These are phyloP conservation scores for Talaromyces sp. DNA, from an alignment of 2,329 filamentous ascomycete species.

Conservation along the genomic window DNA sequence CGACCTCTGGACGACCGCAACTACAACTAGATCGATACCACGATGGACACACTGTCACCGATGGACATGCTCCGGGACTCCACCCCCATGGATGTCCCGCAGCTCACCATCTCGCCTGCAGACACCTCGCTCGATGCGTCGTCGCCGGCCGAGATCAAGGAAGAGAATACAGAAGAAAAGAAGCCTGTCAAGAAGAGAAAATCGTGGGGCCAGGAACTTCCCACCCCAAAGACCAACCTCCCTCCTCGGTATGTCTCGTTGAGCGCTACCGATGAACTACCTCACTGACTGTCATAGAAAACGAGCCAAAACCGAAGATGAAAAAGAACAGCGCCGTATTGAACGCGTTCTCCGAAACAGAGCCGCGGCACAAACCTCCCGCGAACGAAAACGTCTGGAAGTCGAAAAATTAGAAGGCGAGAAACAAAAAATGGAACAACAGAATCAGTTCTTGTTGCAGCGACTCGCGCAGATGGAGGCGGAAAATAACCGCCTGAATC, in stretches of 20 bases:
- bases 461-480: constrained; percentile 60
- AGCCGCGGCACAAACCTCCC: constrained; percentile 90
- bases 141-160: constrained; percentile 22
- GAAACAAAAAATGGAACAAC: constrained; percentile 63
- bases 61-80: constrained; percentile 24
- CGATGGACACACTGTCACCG: constrained; percentile 16
- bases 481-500: constrained; percentile 49
- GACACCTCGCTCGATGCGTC: constrained; percentile 37
- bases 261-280: too few relatives aligned
- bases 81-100: constrained; percentile 30
- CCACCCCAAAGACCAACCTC: constrained; percentile 92
- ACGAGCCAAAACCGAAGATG: constrained; percentile 96
- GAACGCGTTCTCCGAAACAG: constrained; percentile 96
- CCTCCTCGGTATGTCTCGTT: constrained; percentile 66
- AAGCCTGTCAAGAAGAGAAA: constrained; percentile 90
- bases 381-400: constrained; percentile 85
- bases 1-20: not conserved
- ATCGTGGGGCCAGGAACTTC: constrained; percentile 96
- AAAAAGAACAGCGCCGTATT: constrained; percentile 96
- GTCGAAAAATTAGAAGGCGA: constrained; percentile 75
- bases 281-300: constrained; percentile 55
- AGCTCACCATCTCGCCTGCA: constrained; percentile 41
- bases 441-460: constrained; percentile 68
- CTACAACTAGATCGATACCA: not conserved
- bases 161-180: constrained; percentile 52